Conservation (phyloP, 1,284 basidiomycete genomes). For the Cutaneotrichosporon cutaneum region DNA sequence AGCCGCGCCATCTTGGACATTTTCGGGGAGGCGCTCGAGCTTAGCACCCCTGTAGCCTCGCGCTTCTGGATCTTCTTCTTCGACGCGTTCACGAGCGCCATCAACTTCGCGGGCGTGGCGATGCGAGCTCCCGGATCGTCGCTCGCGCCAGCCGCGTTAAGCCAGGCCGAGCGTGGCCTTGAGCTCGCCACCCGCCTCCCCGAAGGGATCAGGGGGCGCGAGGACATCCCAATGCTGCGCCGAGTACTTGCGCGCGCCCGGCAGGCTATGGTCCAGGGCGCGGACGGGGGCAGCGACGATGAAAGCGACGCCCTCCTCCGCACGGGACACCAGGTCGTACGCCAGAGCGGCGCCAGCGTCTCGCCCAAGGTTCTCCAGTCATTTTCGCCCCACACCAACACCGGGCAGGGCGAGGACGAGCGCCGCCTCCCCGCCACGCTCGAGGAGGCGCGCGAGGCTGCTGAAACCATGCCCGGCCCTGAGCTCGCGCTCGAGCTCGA, state of each 20-base stretch:
- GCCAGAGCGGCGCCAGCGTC: not conserved
- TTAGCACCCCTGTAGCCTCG: conserved; percentile 3
- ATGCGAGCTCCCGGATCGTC: conserved; percentile 18
- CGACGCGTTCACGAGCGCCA: conserved; percentile 21
- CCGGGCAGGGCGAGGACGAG: not conserved
- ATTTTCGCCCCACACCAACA: too few relatives aligned
- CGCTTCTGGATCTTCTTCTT: conserved; percentile 25
- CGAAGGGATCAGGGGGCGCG: not conserved
- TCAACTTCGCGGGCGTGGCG: conserved; percentile 22
- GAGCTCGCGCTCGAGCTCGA: not conserved
- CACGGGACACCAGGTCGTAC: not conserved
- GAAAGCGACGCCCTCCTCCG: not conserved
- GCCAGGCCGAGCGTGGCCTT: conserved; percentile 7
- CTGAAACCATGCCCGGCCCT: not conserved
- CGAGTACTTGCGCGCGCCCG: not conserved
- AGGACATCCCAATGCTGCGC: not conserved
- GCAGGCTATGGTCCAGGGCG: not conserved
- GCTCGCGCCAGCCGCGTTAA: conserved; percentile 15
- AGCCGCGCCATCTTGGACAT: conserved; percentile 17
- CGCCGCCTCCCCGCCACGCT: not conserved
- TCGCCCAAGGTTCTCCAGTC: not conserved
- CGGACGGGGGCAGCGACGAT: not conserved
- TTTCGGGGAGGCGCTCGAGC: conserved; percentile 13
- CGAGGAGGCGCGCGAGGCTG: not conserved
- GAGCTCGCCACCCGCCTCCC: conserved; percentile 1